Conservation (phyloP, 345 rosid species). For the Triadica sebifera region DNA sequence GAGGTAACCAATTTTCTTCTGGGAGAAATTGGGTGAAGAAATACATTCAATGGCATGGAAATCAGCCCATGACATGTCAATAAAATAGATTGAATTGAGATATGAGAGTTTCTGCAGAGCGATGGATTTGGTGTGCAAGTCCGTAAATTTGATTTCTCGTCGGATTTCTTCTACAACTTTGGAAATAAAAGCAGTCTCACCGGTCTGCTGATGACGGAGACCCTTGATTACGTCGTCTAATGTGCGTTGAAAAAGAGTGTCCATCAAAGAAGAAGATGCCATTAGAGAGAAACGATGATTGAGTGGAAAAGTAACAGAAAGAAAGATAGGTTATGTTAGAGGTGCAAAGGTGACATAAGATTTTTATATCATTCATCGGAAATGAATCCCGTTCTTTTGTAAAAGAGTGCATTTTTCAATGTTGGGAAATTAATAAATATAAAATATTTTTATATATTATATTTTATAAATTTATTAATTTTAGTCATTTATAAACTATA, state of each 20-base stretch:
- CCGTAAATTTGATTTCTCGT: conserved; percentile 80
- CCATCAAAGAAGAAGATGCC: conserved; percentile 80
- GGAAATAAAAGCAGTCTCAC: conserved; percentile 52
- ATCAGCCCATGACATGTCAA: conserved; percentile 86
- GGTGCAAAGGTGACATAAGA: no score
- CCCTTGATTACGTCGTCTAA: conserved; percentile 87
- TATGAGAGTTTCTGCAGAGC: conserved; percentile 88
- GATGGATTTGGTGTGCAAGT: conserved; percentile 71
- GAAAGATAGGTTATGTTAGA: no score
- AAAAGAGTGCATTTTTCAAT: no score
- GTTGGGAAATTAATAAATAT: no score
- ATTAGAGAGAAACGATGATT: conserved; percentile 16
- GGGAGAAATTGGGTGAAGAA: conserved; percentile 66
- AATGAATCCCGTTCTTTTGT: no score
- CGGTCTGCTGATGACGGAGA: conserved; percentile 57
- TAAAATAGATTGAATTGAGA: conserved; percentile 65
- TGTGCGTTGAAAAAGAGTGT: conserved; percentile 77
- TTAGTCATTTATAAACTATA: no score
- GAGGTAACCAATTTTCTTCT: conserved; percentile 75
- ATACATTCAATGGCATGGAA: conserved; percentile 87
- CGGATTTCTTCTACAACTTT: conserved; percentile 79
- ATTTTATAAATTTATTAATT: no score
- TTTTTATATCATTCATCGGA: no score
- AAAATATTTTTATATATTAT: no score
- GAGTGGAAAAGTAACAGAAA: not conserved